Evolutionary conservation across 352 stramenopile genomes (phyloP), one percentile per base, ranked within the genome.

Genomic region (Phytophthora tentaculata): DNA sequence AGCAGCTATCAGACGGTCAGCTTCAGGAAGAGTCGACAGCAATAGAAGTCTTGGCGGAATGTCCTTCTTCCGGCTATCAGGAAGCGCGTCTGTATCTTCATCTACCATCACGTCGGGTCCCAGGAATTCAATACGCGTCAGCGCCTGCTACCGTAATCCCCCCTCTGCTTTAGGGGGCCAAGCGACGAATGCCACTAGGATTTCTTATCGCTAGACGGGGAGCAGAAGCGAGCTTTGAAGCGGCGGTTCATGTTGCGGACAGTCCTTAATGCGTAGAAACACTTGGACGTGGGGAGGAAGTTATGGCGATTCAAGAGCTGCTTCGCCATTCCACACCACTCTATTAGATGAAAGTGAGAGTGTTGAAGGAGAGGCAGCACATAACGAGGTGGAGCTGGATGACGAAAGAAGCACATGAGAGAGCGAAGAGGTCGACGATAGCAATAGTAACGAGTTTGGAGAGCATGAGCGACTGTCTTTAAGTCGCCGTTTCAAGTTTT

Each of bases 191-290:
- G n/a, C n/a, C n/a, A n/a, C n/a, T n/a, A 94, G 63, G 86, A 92
- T 67, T 94, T 94, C 55, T 75, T 78, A 4, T 64, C 74, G 17
- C 68, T 77, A 9, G 84, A 94, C 28, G 82, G 83, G 32, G 79
- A 91, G 4, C 72, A 76, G n/a, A 88, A 79, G 61, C 86, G 84
- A 41, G 62, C 89, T 26, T 39, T 92, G 26, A 69, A 61, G 17
- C 82, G 83, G 20, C 79, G 65, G 20, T 77, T 86, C 17, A 91
- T 94, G 79, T 73, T 94, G 16, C 81, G 81, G 56, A 84, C 72
- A 2, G 86, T 81, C 5, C 59, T 82, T 44, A 66, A 68, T 7
- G 86, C 86, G 17, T 94, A 91, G 54, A 73, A 56, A 6, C 62
- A 71, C 23, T 68, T 94, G 29, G 76, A 12, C 86, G 82, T 3